Base-by-base conservation (phyloP, 805 yeast genomes). In the Yarrowia deformans region DNA sequence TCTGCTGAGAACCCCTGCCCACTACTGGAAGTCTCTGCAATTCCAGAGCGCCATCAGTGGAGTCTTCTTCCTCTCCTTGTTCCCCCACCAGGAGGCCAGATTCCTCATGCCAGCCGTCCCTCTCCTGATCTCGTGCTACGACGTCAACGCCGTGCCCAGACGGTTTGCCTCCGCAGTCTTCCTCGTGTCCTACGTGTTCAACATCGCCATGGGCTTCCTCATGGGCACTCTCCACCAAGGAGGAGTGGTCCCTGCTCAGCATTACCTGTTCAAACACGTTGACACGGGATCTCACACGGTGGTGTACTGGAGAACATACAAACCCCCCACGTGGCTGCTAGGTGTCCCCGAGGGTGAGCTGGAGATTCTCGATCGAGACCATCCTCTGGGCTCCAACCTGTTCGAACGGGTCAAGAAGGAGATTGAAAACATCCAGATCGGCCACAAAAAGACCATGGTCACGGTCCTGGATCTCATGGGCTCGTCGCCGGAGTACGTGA, bases 81-180 rank as follows among this genome's bases (percentile, higher is more conserved):
- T 92, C 29, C 97, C 96, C 16, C 99, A 95, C 77, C 99, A 95
- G 77, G 99, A 95, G 76, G 81, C 92, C n/a, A 81, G 99, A 67
- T 95, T 95, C 76, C 78, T 96, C 54, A 76, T 88, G 0, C 98
- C 99, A 0, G 75, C 89, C 23, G 80, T 90, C 1, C 98, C 99
- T 0, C 79, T 93, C 12, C 75, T 87, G 9, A 84, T 88, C 70
- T 82, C 88, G 16, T 85, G 90, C 69, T 79, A 87, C 70, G 80
- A 80, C 40, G 75, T 74, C 18, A 68, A 72, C 19, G 40, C 72
- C 12, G 42, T 63, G 23, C 73, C 67, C 69, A 71, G 68, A 70
- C 72, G 60, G 13, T 67, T 42, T 39, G 71, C 75, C 70, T 37
- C 72, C 34, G 69, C 40, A 52, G 66, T 75, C 39, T 58, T 73